Evolutionary conservation across 2,329 filamentous ascomycete species (phyloP).

Genomic region (Fusarium oxysporum): DNA sequence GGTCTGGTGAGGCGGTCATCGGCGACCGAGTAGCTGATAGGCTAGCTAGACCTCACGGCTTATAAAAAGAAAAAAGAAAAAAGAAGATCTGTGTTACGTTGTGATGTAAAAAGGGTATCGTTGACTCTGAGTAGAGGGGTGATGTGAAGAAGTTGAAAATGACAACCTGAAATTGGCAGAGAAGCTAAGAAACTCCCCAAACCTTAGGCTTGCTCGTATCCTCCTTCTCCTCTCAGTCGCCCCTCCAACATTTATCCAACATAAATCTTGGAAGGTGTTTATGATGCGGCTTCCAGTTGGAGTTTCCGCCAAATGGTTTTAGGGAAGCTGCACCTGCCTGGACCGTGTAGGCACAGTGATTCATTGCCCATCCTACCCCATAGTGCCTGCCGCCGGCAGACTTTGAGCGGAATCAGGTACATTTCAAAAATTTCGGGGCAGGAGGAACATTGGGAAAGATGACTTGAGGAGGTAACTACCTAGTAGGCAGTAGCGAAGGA

Average conservation of each 20-base stretch:
- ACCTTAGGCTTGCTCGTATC: background rate
- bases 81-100: background rate
- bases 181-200: background rate
- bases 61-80: background rate
- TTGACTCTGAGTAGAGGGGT: background rate
- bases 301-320: too few relatives aligned
- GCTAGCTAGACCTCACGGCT: background rate
- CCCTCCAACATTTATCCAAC: background rate
- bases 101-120: background rate
- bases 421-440: background rate
- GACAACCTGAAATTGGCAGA: background rate
- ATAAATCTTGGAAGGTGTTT: background rate
- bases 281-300: background rate
- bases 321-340: background rate
- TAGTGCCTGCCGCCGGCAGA: background rate
- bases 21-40: background rate
- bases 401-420: background rate
- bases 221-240: background rate
- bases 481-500: background rate
- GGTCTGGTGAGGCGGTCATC: conserved; percentile 17
- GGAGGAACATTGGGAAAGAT: background rate
- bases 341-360: background rate
- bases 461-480: background rate
- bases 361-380: background rate
- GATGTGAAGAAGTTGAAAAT: background rate